Base-by-base conservation (phyloP, 352 stramenopile genomes). In the Aphanomyces stellatus region DNA sequence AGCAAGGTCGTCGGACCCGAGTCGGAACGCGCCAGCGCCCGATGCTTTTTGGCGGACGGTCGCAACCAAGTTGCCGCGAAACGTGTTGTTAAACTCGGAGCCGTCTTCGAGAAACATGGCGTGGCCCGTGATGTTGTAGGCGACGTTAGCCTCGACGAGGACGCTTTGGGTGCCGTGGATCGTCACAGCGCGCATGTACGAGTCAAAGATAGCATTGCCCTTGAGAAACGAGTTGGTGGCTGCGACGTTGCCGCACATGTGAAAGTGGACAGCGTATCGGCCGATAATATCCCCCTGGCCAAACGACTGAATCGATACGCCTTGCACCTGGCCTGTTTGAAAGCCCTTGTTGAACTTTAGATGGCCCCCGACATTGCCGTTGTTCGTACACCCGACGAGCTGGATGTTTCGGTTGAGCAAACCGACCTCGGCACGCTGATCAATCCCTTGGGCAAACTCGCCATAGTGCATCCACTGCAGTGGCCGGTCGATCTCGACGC, bases 71-170 rank as follows among this genome's bases (percentile, higher is more conserved):
- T 92, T 92, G 31, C 76, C 28, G 13, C 57, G 37, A 31, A 92
- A 81, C 0, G 61, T 57, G 69, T 89, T 90, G 55, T 73, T 72
- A n/a, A 53, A 69, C 55, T 90, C 83, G 15, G 70, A 74, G 27
- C 83, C 81, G 66, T 88, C 79, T 70, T 90, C 80, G 8, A 89
- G 62, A 69, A 85, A 81, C 3, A 85, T 46, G 0, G 75, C 72
- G 55, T 85, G 76, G 15, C 76, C 80, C 2, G 70, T 70, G 35
- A 83, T 76, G 55, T 84, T 77, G 70, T 66, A 86, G 24, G 60
- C 71, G 4, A 86, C 75, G 33, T 85, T 85, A 51, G 69, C 25
- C 17, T 81, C 71, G 17, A 88, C 63, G 0, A 56, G 15, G 11
- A 82, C 69, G 62, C 76, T 69, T 13, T 81, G 73, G 15, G 74